phyloP scores from a whole-genome alignment of 2,329 filamentous ascomycete genomes.

The Aspergillus calidoustus region DNA sequence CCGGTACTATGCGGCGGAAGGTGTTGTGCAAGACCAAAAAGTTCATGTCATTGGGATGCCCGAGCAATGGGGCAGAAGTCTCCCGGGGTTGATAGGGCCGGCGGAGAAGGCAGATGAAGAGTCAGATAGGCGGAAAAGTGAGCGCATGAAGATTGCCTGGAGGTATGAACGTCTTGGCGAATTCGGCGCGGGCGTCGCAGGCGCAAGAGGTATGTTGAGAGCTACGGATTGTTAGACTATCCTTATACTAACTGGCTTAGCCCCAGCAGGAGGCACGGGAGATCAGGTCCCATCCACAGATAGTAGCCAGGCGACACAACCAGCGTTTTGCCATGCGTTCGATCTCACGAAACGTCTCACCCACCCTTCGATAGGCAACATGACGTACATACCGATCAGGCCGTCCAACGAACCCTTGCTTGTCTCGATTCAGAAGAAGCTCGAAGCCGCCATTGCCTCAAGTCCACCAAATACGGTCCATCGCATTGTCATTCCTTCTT shows the following conservation, averaged over 20 bases:
- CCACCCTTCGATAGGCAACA: constrained; percentile 56
- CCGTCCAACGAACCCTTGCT: constrained; percentile 60
- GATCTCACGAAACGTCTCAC: constrained; percentile 70
- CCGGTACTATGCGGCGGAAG: constrained; percentile 90
- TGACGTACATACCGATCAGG: constrained; percentile 57
- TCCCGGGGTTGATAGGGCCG: constrained; percentile 72
- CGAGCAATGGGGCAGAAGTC: constrained; percentile 78
- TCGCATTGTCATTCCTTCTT: constrained; percentile 79
- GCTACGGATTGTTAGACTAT: background rate
- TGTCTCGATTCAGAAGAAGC: constrained; percentile 63
- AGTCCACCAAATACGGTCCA: constrained; percentile 69
- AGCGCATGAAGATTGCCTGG: constrained; percentile 99
- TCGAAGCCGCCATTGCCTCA: constrained; percentile 61
- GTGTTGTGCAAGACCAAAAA: constrained; percentile 85
- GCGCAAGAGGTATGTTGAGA: constrained; percentile 62
- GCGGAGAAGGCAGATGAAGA: constrained; percentile 52
- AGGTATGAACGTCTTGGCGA: constrained; percentile 85
- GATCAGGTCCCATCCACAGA: constrained; percentile 51
- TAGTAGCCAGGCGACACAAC: constrained; percentile 26
- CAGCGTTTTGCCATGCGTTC: constrained; percentile 72
- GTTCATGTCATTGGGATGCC: constrained; percentile 83
- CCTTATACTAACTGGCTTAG: constrained; percentile 31
- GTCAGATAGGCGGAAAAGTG: constrained; percentile 52
- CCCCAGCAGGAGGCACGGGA: constrained; percentile 28
- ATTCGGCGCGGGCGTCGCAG: constrained; percentile 60